A percentile compares a stretch with the other conserved stretches of the same genome.
These are phyloP conservation scores for Penicilliopsis zonata DNA, from an alignment of 495 filamentous ascomycete species.

Conservation along the genomic window DNA sequence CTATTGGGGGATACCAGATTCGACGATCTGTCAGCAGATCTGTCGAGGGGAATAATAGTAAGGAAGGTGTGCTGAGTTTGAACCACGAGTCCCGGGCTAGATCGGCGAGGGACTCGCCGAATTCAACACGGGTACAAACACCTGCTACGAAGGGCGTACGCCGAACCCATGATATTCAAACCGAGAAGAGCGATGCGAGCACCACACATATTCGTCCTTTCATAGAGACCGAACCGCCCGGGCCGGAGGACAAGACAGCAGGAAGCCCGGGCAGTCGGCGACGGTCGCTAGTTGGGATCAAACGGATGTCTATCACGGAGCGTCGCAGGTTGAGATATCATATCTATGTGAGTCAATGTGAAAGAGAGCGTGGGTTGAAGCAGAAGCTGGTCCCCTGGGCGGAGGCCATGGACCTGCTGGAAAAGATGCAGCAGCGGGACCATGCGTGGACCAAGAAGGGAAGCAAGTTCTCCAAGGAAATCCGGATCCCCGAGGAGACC, in stretches of 20 bases:
- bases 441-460: slow-evolving; percentile 4
- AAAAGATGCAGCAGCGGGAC: slow-evolving; percentile 8
- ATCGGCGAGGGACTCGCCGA: not conserved
- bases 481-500: slow-evolving; percentile 28
- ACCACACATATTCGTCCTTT: no score
- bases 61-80: not conserved
- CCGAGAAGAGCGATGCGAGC: no score
- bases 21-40: no score
- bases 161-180: no score
- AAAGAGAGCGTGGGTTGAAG: not conserved
- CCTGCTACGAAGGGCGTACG: no score
- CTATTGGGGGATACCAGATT: no score
- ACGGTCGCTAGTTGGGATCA: not conserved
- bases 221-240: no score
- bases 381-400: slow-evolving; percentile 11
- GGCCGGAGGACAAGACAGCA: not conserved
- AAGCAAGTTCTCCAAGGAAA: slow-evolving; percentile 14
- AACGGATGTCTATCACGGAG: slow-evolving; percentile 12
- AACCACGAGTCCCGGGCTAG: not conserved
- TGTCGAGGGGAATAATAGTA: not conserved
- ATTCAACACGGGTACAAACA: no score
- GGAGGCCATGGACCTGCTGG: slow-evolving; percentile 14
- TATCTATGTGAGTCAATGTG: slow-evolving; percentile 6
- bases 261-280: not conserved
- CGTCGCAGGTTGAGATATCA: slow-evolving; percentile 19